Evolutionary conservation across 371 early-diverging fungal genomes (phyloP), one percentile per base, ranked within the genome.

Genomic region (Chytridiales sp.): DNA sequence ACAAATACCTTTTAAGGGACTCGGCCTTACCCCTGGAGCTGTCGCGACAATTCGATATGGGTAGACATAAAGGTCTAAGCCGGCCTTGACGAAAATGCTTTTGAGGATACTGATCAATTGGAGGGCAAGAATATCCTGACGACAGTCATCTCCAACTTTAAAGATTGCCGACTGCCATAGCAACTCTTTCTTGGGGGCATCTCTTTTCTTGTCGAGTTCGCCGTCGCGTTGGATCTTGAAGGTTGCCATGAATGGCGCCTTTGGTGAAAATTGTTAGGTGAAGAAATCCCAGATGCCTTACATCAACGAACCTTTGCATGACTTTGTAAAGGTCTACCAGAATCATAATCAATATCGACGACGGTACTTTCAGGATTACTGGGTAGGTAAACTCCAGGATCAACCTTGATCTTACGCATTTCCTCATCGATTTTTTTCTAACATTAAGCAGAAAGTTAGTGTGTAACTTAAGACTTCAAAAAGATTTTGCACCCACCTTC

Each of bases 171-270:
- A 85, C 65, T 91, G 88, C 73, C 81, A 78, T 3, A 57, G 69
- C 24, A 52, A 46, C 39, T 31, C 39, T 32, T 48, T 42, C 5
- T 34, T 57, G 34, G 35, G 38, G n/a, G 41, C 57, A 27, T 34
- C 60, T 27, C 29, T 53, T 17, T 48, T 39, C 21, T 43, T 26
- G 4, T 17, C 31, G 17, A 42, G 35, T 1, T 22, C 46, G 13
- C 64, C 61, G 29, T 59, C 67, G 63, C 62, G 83, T 49, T 57
- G 78, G 46, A 98, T 87, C 62, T 92, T 85, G 77, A 99, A 99
- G 1, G 99, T 94, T 2, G 98, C 99, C 97, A 99, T 94, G 71
- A 97, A 99, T 4, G 99, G 99, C 0, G 99, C 97, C 85, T 87
- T 63, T 22, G 41, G 30, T n/a, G 34, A 5, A 27, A 54, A 31